Evolutionary conservation across 139 green algal species (phyloP).

Genomic region (Zygnema cylindricum): DNA sequence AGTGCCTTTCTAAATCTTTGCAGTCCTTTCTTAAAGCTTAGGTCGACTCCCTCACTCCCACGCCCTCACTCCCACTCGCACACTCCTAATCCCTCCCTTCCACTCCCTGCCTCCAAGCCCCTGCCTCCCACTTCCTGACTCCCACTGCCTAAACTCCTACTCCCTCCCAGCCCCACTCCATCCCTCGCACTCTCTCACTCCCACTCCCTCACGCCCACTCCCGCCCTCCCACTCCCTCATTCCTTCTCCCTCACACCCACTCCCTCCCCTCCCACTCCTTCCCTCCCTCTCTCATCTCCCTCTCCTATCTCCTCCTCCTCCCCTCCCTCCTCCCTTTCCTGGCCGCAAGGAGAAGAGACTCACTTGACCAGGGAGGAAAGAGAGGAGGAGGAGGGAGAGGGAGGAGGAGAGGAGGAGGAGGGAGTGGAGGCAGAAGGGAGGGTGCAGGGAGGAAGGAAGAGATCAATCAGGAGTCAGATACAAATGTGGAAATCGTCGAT

Average conservation of each 20-base stretch:
- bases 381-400: too few species aligned
- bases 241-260: neutral
- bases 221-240: neutral
- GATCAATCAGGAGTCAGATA: too few species aligned
- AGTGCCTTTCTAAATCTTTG: neutral
- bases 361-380: too few species aligned
- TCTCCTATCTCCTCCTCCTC: slow-evolving; percentile 10
- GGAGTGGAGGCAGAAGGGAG: too few species aligned
- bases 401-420: too few species aligned
- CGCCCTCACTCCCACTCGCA: slow-evolving; percentile 1
- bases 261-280: neutral
- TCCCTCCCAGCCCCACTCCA: neutral
- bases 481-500: too few species aligned
- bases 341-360: neutral
- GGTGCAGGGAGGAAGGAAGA: too few species aligned
- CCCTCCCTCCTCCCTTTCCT: slow-evolving; percentile 1
- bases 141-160: slow-evolving; percentile 7
- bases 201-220: neutral
- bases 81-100: neutral
- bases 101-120: too few species aligned
- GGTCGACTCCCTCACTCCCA: neutral
- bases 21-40: too few species aligned
- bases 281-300: neutral
- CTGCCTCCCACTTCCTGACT: too few species aligned
- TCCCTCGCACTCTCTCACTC: neutral